These are phyloP conservation scores for Cytospora mali DNA, from an alignment of 2,329 filamentous ascomycete species.

Conservation along the genomic window DNA sequence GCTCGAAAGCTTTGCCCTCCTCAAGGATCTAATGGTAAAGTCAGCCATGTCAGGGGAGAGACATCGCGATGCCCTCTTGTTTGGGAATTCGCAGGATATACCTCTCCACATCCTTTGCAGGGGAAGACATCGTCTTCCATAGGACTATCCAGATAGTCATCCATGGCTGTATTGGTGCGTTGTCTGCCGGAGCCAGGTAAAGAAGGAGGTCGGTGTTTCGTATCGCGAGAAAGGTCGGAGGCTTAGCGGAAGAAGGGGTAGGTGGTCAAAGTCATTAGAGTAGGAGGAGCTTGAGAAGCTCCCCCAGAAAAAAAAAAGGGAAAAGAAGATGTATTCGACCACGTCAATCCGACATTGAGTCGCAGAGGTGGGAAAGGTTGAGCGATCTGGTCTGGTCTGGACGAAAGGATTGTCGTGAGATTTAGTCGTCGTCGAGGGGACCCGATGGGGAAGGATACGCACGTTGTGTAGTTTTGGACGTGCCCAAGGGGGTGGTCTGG, in stretches of 20 bases:
- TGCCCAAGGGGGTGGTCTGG: conserved; percentile 9
- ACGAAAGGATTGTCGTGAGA: not conserved
- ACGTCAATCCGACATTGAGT: conserved; percentile 6
- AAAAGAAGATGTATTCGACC: conserved; percentile 8
- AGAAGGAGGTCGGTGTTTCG: not conserved
- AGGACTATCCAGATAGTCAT: conserved; percentile 64
- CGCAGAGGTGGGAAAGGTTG: conserved; percentile 1
- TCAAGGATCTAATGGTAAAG: conserved; percentile 74
- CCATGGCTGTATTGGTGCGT: conserved; percentile 53
- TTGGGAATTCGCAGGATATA: conserved; percentile 43
- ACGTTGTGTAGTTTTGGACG: not conserved
- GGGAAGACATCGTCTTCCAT: conserved; percentile 86
- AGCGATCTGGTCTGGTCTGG: not conserved
- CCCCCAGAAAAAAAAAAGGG: conserved; percentile 8
- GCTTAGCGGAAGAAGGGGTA: conserved; percentile 16
- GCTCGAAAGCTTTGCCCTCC: conserved; percentile 97
- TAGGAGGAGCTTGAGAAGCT: conserved; percentile 3
- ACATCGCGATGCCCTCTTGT: conserved; percentile 35
- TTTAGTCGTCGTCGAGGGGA: not conserved
- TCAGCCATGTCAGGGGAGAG: conserved; percentile 24
- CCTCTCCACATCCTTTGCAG: conserved; percentile 92
- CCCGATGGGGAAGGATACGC: not conserved
- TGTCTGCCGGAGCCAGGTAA: conserved; percentile 14
- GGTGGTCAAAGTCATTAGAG: conserved; percentile 19
- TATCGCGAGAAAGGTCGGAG: conserved; percentile 8